A percentile compares a stretch with the other conserved stretches of the same genome.
phyloP scores from a whole-genome alignment of 176 grass and related monocot species.

The Ensete glaucum region DNA sequence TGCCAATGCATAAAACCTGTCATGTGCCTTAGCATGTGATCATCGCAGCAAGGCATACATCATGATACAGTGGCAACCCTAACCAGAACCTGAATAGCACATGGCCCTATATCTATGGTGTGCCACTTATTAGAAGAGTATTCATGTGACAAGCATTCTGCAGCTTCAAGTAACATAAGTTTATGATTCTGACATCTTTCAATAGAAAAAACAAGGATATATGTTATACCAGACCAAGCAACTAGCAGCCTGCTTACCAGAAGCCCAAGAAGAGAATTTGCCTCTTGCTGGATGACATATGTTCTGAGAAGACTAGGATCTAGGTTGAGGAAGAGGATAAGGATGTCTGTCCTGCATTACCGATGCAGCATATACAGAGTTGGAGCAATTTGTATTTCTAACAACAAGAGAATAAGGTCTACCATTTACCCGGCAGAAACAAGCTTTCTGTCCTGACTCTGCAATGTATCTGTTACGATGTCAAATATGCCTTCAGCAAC shows the following conservation, averaged over 20 bases:
- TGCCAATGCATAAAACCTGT: no score
- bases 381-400: background rate
- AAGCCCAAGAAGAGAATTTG: constrained; percentile 67
- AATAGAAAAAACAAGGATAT: background rate
- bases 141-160: no score
- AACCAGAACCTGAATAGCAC: no score
- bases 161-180: no score
- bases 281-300: constrained; percentile 57
- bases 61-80: no score
- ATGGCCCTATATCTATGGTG: no score
- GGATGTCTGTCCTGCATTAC: constrained; percentile 65
- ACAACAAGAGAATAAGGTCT: background rate
- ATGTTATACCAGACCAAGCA: constrained; percentile 9
- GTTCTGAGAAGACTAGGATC: constrained; percentile 48
- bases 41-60: no score
- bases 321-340: constrained; percentile 56
- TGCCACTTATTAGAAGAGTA: no score
- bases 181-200: background rate
- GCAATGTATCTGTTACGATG: constrained; percentile 59
- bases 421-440: constrained; percentile 62
- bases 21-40: no score
- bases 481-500: constrained; percentile 55
- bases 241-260: constrained; percentile 37
- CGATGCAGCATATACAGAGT: constrained; percentile 16
- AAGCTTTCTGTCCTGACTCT: constrained; percentile 61